A percentile compares a stretch with the other conserved stretches of the same genome.
Conservation (phyloP, 2,329 filamentous ascomycete species). For the Claviceps sp. region DNA sequence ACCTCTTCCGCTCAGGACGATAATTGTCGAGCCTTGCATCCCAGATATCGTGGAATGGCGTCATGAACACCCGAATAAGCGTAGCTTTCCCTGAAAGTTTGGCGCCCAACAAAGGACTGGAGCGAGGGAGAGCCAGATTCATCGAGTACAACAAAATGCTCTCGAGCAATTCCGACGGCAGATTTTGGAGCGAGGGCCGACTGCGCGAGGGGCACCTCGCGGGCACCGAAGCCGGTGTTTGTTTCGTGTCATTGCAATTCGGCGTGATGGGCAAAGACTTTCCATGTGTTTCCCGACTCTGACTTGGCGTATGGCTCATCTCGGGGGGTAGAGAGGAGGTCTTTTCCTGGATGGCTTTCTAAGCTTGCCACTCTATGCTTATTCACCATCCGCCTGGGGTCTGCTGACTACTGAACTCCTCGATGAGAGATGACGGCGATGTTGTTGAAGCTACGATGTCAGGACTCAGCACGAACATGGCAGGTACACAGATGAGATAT, state of each 20-base stretch:
- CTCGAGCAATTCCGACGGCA: constrained; percentile 42
- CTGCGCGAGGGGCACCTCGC: neutral
- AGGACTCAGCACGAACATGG: too few species aligned
- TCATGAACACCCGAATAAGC: constrained; percentile 23
- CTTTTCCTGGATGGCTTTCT: neutral
- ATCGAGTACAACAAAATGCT: constrained; percentile 35
- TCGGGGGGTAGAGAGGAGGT: neutral
- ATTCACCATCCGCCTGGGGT: too few species aligned
- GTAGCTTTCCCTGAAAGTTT: constrained; percentile 30
- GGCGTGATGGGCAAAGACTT: constrained; percentile 5
- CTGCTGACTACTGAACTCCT: too few species aligned
- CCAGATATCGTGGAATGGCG: constrained; percentile 25
- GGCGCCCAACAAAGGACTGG: constrained; percentile 29
- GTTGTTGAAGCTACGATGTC: too few species aligned
- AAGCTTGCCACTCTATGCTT: too few species aligned
- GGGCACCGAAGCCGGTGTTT: constrained; percentile 1
- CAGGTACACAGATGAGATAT: too few species aligned
- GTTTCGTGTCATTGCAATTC: constrained; percentile 14
- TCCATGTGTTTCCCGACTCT: constrained; percentile 31
- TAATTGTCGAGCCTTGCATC: constrained; percentile 11
- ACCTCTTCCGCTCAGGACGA: constrained; percentile 5
- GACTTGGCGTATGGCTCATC: constrained; percentile 37
- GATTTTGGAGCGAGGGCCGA: constrained; percentile 17
- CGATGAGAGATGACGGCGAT: too few species aligned
- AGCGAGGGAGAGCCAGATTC: constrained; percentile 9